These are phyloP conservation scores for Candolleomyces aberdarensis DNA, from an alignment of 768 basidiomycete species.

Conservation along the genomic window DNA sequence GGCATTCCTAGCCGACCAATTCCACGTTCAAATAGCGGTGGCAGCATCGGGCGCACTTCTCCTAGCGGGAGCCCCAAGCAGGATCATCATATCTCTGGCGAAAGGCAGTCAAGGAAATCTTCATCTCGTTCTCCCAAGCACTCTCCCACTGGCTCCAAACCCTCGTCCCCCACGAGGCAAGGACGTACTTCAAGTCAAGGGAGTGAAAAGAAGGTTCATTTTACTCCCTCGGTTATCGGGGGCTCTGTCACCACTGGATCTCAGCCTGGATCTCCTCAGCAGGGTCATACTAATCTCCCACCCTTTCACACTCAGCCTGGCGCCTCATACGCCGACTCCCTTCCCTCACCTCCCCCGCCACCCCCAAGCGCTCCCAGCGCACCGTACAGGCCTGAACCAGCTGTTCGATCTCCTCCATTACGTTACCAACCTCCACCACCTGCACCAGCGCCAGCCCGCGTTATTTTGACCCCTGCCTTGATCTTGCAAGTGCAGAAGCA, in stretches of 20 bases:
- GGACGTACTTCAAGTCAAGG: slow-evolving; percentile 27
- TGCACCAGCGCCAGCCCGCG: slow-evolving; percentile 20
- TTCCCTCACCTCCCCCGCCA: slow-evolving; percentile 12
- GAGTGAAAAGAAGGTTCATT: slow-evolving; percentile 44
- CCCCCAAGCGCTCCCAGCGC: slow-evolving; percentile 7
- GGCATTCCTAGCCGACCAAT: slow-evolving; percentile 2
- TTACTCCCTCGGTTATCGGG: slow-evolving; percentile 43
- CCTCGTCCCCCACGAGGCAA: slow-evolving; percentile 5
- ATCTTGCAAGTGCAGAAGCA: slow-evolving; percentile 86
- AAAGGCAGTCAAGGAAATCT: slow-evolving; percentile 31
- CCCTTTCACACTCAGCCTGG: neutral
- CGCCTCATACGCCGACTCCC: slow-evolving; percentile 5
- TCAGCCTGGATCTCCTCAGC: slow-evolving; percentile 5
- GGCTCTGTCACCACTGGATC: slow-evolving; percentile 20
- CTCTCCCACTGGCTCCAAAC: slow-evolving; percentile 4
- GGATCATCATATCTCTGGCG: slow-evolving; percentile 40
- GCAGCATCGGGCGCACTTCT: slow-evolving; percentile 20
- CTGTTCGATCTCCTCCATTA: neutral
- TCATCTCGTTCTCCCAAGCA: slow-evolving; percentile 14
- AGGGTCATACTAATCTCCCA: slow-evolving; percentile 11
- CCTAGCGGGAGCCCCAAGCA: slow-evolving; percentile 16
- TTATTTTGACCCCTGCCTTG: slow-evolving; percentile 59
- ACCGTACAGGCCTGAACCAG: neutral
- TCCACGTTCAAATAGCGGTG: slow-evolving; percentile 24
- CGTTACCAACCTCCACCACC: slow-evolving; percentile 13